Evolutionary conservation across 1,139 yeast species (phyloP).

Genomic region (Blastobotrys capitulatus): DNA sequence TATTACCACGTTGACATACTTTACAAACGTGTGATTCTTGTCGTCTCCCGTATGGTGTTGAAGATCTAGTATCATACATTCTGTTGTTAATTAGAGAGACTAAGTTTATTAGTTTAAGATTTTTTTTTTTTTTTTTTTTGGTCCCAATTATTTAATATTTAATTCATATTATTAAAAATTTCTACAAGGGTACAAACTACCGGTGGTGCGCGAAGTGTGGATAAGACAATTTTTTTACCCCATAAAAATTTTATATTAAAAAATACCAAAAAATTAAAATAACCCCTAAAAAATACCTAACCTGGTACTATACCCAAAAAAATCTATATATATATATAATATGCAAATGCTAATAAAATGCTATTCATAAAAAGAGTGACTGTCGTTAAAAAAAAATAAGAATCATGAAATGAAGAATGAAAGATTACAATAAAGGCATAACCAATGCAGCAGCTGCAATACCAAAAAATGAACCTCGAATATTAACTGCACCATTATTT

Average conservation of each 20-base stretch:
- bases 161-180: too few relatives aligned
- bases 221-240: too few relatives aligned
- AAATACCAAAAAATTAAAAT: not conserved
- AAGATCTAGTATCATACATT: slow-evolving; percentile 4
- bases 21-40: slow-evolving; percentile 36
- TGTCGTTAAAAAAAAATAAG: not conserved
- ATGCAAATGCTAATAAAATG: not conserved
- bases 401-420: not conserved
- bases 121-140: too few relatives aligned
- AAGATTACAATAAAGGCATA: slow-evolving; percentile 2
- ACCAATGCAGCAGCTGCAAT: not conserved
- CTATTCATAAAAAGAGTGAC: not conserved
- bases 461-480: not conserved
- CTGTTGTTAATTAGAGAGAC: too few relatives aligned
- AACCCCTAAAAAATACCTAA: not conserved
- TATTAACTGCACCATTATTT: not conserved
- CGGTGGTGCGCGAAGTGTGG: too few relatives aligned
- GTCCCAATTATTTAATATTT: too few relatives aligned
- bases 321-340: too few relatives aligned
- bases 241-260: too few relatives aligned
- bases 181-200: too few relatives aligned
- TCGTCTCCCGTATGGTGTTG: slow-evolving; percentile 9
- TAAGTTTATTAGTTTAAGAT: too few relatives aligned
- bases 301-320: too few relatives aligned
- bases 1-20: slow-evolving; percentile 38